Evolutionary conservation across 2,329 filamentous ascomycete species (phyloP).

Genomic region (Rosellinia necatrix): DNA sequence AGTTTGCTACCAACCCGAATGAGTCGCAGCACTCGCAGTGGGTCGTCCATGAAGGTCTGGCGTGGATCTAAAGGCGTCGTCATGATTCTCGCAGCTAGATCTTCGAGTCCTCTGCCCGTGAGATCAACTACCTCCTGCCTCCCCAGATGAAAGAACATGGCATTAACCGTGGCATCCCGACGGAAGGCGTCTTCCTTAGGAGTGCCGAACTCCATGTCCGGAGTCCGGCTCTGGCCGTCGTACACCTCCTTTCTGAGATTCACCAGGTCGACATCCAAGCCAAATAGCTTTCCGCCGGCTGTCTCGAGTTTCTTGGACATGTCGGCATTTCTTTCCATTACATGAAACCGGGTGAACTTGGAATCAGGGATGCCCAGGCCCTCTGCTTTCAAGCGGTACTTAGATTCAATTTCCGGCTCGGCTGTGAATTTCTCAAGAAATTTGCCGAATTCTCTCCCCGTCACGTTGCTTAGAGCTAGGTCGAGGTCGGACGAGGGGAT

Average conservation of each 20-base stretch:
- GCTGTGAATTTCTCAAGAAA: too few species aligned
- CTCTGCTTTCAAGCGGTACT: too few species aligned
- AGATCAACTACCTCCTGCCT: conserved; percentile 12
- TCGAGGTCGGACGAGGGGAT: too few species aligned
- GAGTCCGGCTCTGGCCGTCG: conserved; percentile 3
- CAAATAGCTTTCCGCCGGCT: too few species aligned
- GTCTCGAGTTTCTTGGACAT: too few species aligned
- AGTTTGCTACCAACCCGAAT: conserved; percentile 17
- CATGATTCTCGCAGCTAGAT: conserved; percentile 11
- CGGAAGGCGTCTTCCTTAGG: conserved; percentile 13
- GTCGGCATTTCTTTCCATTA: too few species aligned
- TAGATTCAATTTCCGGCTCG: too few species aligned
- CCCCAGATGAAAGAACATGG: conserved; percentile 15
- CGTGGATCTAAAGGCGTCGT: conserved; percentile 16
- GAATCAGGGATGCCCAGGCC: too few species aligned
- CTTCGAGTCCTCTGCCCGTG: conserved; percentile 13
- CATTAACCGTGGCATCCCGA: conserved; percentile 17
- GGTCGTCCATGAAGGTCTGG: conserved; percentile 17
- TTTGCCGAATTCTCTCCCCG: too few species aligned
- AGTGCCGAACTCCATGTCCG: conserved; percentile 12
- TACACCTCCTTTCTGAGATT: conserved; percentile 19
- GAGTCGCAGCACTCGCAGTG: conserved; percentile 14
- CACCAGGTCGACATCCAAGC: conserved; percentile 13
- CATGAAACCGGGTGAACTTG: too few species aligned
- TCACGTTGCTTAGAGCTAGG: too few species aligned